Conservation (phyloP, 2,329 filamentous ascomycete species). For the Aureobasidium melanogenum region DNA sequence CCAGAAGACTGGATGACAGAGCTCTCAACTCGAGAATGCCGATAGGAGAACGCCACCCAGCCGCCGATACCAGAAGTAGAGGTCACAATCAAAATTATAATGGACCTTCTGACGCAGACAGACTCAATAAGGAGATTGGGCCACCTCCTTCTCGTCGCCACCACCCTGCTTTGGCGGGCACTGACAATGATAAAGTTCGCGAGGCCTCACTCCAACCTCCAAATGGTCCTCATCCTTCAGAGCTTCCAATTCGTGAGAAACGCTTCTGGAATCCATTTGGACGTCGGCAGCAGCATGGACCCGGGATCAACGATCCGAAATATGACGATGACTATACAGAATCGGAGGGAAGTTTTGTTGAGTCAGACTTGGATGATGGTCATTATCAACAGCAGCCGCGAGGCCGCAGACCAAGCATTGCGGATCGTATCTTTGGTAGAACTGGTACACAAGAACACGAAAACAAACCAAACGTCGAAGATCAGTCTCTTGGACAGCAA, state of each 20-base stretch:
- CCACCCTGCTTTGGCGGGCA: constrained; percentile 3
- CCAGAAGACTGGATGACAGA: not conserved
- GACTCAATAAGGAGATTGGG: not conserved
- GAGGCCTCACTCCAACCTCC: not conserved
- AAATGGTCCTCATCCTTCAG: not conserved
- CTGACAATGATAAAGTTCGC: not conserved
- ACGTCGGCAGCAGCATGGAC: not conserved
- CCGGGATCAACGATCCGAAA: not conserved
- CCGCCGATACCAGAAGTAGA: not conserved
- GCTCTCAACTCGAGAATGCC: not conserved
- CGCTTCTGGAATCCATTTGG: not conserved
- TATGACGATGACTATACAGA: constrained; percentile 14
- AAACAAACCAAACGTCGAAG: not conserved
- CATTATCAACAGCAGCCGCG: constrained; percentile 16
- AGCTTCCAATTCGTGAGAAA: not conserved
- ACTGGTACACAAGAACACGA: not conserved
- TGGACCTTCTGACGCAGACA: not conserved
- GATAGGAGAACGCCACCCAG: constrained; percentile 1
- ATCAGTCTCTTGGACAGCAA: constrained; percentile 18
- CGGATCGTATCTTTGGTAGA: constrained; percentile 23
- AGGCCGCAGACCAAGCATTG: constrained; percentile 22
- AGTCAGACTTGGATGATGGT: constrained; percentile 19
- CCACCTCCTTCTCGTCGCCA: not conserved
- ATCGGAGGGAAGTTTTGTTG: constrained; percentile 19
- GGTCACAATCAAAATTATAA: not conserved